Conservation (phyloP, 2,329 filamentous ascomycete species). For the Hymenoscyphus scutula region DNA sequence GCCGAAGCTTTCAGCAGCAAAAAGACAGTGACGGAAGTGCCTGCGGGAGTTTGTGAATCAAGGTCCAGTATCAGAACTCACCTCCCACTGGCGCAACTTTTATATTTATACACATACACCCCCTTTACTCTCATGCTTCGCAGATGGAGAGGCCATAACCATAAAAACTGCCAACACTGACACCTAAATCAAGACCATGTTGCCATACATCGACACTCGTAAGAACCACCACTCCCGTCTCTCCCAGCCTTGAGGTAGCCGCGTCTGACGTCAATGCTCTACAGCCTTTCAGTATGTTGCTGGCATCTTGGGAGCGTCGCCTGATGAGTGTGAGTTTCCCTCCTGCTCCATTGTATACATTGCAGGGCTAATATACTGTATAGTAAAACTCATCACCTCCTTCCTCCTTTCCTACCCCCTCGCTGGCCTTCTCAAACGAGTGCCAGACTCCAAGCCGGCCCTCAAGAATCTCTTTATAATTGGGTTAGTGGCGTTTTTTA, state of each 20-base stretch:
- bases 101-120: conserved; percentile 1
- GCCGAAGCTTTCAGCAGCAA: conserved; percentile 6
- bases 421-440: conserved; percentile 80
- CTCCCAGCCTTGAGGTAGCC: conserved; percentile 12
- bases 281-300: conserved; percentile 61
- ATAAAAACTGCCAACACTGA: conserved; percentile 14
- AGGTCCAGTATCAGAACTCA: not conserved
- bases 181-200: conserved; percentile 44
- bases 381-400: conserved; percentile 90
- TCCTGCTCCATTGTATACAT: conserved; percentile 6
- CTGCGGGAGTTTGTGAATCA: not conserved
- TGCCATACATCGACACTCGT: conserved; percentile 64
- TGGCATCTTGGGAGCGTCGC: conserved; percentile 56
- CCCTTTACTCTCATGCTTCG: not conserved
- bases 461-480: conserved; percentile 89
- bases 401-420: conserved; percentile 92
- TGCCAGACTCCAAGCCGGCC: conserved; percentile 80
- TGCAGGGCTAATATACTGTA: conserved; percentile 14
- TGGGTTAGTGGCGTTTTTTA: conserved; percentile 47
- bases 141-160: conserved; percentile 30
- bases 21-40: too few species aligned
- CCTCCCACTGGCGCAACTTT: not conserved
- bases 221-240: conserved; percentile 31
- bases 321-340: conserved; percentile 58
- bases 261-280: conserved; percentile 30